A percentile compares a stretch with the other conserved stretches of the same genome.
Evolutionary conservation across 345 rosid species (phyloP).

Genomic region (Raphanus sativus): DNA sequence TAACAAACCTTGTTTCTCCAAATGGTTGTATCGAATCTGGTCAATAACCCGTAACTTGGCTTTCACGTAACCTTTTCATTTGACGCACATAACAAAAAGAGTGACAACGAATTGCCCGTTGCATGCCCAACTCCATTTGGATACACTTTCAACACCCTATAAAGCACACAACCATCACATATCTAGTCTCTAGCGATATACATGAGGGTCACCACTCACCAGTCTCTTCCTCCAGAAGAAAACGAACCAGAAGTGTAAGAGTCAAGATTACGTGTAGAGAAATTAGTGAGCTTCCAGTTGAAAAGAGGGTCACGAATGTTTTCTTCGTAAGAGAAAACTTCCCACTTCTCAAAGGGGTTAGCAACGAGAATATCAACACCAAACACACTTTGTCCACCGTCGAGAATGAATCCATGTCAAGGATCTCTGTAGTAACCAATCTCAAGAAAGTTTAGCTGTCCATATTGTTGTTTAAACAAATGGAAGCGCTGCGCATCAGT

Average conservation of each 20-base stretch:
- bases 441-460: not conserved
- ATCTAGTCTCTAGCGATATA: not conserved
- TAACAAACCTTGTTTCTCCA: conserved; percentile 21
- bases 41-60: conserved; percentile 23
- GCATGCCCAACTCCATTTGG: conserved; percentile 27
- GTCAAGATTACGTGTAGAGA: not conserved
- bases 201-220: conserved; percentile 9
- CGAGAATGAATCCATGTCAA: not conserved
- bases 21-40: not conserved
- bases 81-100: conserved; percentile 5
- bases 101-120: conserved; percentile 16
- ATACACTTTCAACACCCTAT: conserved; percentile 22
- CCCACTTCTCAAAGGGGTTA: conserved; percentile 6
- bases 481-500: conserved; percentile 1
- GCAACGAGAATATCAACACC: conserved; percentile 21
- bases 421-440: not conserved
- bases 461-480: not conserved
- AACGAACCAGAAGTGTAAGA: conserved; percentile 9
- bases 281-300: conserved; percentile 1
- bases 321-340: conserved; percentile 16
- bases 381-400: conserved; percentile 25
- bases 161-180: not conserved
- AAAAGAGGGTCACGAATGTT: conserved; percentile 13
- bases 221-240: conserved; percentile 26
- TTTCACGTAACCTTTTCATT: conserved; percentile 9